Conservation (phyloP, 805 yeast species). For the Saturnispora halmiae region DNA sequence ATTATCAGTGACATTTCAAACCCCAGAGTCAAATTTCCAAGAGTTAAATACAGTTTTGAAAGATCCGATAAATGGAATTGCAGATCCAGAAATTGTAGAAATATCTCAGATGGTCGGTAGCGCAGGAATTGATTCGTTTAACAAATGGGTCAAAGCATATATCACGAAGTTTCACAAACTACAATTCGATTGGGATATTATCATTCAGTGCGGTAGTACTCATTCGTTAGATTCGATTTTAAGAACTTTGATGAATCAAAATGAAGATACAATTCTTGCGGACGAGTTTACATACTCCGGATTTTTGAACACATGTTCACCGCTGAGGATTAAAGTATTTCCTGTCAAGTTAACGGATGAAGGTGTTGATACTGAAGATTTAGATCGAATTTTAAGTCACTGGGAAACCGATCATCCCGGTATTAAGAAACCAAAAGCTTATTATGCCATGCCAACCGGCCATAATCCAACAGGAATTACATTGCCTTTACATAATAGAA, state of each 20-base stretch:
- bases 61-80: constrained; percentile 14
- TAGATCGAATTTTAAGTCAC: constrained; percentile 50
- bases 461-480: constrained; percentile 84
- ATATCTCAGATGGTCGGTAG: constrained; percentile 44
- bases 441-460: constrained; percentile 70
- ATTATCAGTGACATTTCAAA: constrained; percentile 21
- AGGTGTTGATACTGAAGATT: constrained; percentile 68
- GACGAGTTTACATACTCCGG: constrained; percentile 82
- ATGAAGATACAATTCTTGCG: constrained; percentile 62
- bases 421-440: constrained; percentile 42
- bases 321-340: constrained; percentile 56
- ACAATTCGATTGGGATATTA: constrained; percentile 58
- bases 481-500: constrained; percentile 48
- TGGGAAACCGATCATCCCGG: constrained; percentile 50
- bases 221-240: constrained; percentile 78
- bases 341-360: constrained; percentile 72
- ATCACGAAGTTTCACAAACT: constrained; percentile 35
- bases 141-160: constrained; percentile 35
- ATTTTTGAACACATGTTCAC: constrained; percentile 72
- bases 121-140: constrained; percentile 38
- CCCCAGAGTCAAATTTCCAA: constrained; percentile 37
- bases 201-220: constrained; percentile 79
- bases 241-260: constrained; percentile 67
- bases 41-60: constrained; percentile 31
- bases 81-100: constrained; percentile 30